phyloP scores from a whole-genome alignment of 208 protist species.

The Trichomonas vaginalis region DNA sequence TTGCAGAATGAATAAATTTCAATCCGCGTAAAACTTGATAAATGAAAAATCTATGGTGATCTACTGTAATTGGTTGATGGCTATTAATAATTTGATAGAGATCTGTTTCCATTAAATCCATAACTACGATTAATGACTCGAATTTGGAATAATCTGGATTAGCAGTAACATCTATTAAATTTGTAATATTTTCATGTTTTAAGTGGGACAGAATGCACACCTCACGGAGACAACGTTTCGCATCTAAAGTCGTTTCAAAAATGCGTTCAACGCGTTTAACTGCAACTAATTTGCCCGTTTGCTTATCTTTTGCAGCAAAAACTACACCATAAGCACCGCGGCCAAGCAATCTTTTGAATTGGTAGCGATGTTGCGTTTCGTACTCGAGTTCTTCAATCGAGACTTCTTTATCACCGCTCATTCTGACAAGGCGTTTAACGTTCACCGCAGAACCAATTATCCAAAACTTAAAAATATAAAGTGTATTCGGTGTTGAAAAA shows the following conservation, averaged over 20 bases:
- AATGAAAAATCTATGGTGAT: constrained; percentile 7
- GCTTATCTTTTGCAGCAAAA: constrained; percentile 25
- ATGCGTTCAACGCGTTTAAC: constrained; percentile 68
- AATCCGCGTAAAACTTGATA: constrained; percentile 39
- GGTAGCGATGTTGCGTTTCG: constrained; percentile 22
- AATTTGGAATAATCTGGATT: constrained; percentile 37
- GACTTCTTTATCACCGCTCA: background rate
- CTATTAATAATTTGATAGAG: constrained; percentile 64
- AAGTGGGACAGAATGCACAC: constrained; percentile 40
- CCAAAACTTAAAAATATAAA: too few relatives aligned
- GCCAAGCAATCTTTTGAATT: constrained; percentile 29
- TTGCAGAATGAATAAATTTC: constrained; percentile 41
- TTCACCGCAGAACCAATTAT: too few relatives aligned
- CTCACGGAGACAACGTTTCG: constrained; percentile 54
- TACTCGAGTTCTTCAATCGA: background rate
- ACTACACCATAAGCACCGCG: constrained; percentile 40
- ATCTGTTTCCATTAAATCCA: constrained; percentile 83
- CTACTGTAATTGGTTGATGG: background rate
- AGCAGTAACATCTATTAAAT: background rate
- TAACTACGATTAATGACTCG: constrained; percentile 72
- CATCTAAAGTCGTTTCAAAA: constrained; percentile 60
- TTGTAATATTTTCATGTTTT: constrained; percentile 40
- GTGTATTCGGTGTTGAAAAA: too few relatives aligned
- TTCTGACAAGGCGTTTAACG: too few relatives aligned
- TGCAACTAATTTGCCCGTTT: constrained; percentile 13